These are phyloP conservation scores for Lactifluus rugatus DNA, from an alignment of 768 basidiomycete genomes.

Conservation along the genomic window DNA sequence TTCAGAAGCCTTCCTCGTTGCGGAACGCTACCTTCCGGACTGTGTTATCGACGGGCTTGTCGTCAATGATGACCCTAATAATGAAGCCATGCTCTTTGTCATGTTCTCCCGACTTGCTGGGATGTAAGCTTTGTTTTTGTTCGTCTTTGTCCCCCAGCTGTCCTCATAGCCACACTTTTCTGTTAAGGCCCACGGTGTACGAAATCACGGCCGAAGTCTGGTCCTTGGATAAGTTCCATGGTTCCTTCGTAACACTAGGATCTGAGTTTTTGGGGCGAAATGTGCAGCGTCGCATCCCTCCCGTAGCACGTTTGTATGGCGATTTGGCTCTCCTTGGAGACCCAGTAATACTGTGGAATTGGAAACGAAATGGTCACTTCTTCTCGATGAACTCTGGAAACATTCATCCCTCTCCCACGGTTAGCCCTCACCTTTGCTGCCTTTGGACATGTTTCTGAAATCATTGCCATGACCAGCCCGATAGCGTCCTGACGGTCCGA, in stretches of 20 bases:
- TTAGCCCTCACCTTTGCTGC: background rate
- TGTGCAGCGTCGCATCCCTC: slow-evolving; percentile 4
- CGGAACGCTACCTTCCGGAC: slow-evolving; percentile 21
- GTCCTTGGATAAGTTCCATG: slow-evolving; percentile 28
- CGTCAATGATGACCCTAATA: slow-evolving; percentile 25
- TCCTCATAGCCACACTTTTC: background rate
- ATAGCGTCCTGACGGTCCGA: slow-evolving; percentile 23
- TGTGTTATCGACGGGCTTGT: slow-evolving; percentile 23
- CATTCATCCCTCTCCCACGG: slow-evolving; percentile 16
- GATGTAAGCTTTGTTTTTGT: background rate
- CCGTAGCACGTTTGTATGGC: slow-evolving; percentile 13
- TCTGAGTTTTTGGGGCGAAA: slow-evolving; percentile 1
- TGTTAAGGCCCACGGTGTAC: background rate
- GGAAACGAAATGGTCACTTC: slow-evolving; percentile 10
- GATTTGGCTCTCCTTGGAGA: slow-evolving; percentile 18
- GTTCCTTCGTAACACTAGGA: slow-evolving; percentile 20
- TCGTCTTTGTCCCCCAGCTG: background rate
- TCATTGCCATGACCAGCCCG: slow-evolving; percentile 8
- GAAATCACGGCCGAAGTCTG: slow-evolving; percentile 20
- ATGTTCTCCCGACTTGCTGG: slow-evolving; percentile 4
- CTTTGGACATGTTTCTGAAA: background rate
- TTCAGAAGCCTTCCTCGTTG: slow-evolving; percentile 26
- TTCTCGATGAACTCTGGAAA: slow-evolving; percentile 15
- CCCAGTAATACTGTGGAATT: slow-evolving; percentile 19
- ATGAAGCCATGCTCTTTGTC: slow-evolving; percentile 22